Conservation (phyloP, 2,329 filamentous ascomycete species). For the Septoria petroselini region DNA sequence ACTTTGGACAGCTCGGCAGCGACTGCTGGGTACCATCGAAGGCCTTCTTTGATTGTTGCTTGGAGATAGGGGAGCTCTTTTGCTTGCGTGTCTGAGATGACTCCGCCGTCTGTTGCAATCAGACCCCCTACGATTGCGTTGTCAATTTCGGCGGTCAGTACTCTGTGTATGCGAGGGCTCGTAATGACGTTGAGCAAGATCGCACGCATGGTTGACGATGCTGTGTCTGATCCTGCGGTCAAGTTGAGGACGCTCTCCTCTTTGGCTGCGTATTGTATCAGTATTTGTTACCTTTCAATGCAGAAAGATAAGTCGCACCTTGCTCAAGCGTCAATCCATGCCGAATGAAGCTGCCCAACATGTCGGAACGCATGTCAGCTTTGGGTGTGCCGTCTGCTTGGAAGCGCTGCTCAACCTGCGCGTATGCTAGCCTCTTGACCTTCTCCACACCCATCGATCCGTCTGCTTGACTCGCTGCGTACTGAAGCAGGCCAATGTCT, state of each 20-base stretch:
- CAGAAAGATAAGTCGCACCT: too few relatives aligned
- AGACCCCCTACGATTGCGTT: neutral
- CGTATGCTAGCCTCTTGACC: conserved; percentile 1
- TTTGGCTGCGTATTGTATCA: neutral
- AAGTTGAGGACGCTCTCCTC: conserved; percentile 10
- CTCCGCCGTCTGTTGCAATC: neutral
- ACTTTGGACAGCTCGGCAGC: conserved; percentile 38
- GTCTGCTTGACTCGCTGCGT: neutral
- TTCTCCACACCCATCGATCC: conserved; percentile 13
- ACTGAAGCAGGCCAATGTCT: conserved; percentile 4
- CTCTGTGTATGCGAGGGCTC: conserved; percentile 39
- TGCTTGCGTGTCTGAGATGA: conserved; percentile 26
- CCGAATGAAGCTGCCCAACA: conserved; percentile 18
- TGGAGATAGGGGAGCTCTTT: conserved; percentile 39
- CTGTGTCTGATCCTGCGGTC: conserved; percentile 51
- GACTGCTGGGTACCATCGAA: conserved; percentile 41
- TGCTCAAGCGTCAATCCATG: conserved; percentile 9
- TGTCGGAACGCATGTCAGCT: conserved; percentile 4
- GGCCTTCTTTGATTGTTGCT: conserved; percentile 42
- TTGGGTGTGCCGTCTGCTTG: conserved; percentile 9
- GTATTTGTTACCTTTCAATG: too few relatives aligned
- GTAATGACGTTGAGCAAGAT: conserved; percentile 20
- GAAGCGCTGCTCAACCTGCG: conserved; percentile 11
- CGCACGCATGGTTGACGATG: conserved; percentile 45
- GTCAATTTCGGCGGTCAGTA: conserved; percentile 49